phyloP scores from a whole-genome alignment of 257 asterid genomes.

The Handroanthus guayacan region DNA sequence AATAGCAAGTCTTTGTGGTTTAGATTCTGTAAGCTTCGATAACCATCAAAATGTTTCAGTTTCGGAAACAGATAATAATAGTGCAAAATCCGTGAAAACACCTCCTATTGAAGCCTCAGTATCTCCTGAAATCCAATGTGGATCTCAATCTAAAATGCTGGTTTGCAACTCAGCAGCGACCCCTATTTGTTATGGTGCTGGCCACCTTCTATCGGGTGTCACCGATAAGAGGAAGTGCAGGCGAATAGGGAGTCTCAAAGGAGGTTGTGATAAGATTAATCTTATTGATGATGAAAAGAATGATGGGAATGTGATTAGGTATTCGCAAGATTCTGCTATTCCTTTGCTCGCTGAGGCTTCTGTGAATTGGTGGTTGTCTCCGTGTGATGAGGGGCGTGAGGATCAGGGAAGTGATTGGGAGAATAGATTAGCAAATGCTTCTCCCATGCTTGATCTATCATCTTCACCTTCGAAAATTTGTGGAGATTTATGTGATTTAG shows the following conservation, averaged over 20 bases:
- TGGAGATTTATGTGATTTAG: slow-evolving; percentile 43
- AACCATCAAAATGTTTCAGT: slow-evolving; percentile 13
- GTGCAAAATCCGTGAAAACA: slow-evolving; percentile 50
- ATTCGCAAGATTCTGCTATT: slow-evolving; percentile 46
- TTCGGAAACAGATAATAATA: slow-evolving; percentile 21
- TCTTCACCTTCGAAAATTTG: slow-evolving; percentile 44
- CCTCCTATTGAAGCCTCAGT: slow-evolving; percentile 89
- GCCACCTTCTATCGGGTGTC: slow-evolving; percentile 80
- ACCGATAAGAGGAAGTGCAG: slow-evolving; percentile 75
- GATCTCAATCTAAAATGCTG: slow-evolving; percentile 43
- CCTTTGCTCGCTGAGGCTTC: slow-evolving; percentile 77
- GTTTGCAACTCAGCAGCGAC: slow-evolving; percentile 53
- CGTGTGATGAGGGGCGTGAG: slow-evolving; percentile 38
- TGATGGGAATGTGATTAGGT: slow-evolving; percentile 30
- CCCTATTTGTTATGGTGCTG: slow-evolving; percentile 83
- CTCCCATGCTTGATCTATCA: slow-evolving; percentile 31
- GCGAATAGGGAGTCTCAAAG: slow-evolving; percentile 79
- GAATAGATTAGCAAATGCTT: slow-evolving; percentile 23
- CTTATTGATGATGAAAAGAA: slow-evolving; percentile 28
- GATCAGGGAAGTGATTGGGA: slow-evolving; percentile 35
- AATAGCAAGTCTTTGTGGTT: slow-evolving; percentile 35
- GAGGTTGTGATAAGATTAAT: slow-evolving; percentile 43
- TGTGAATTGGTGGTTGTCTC: slow-evolving; percentile 67
- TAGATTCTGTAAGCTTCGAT: slow-evolving; percentile 26
- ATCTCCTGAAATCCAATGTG: slow-evolving; percentile 82